Conservation (phyloP, 371 early-diverging fungal species). For the Apophysomyces trapeziformis region DNA sequence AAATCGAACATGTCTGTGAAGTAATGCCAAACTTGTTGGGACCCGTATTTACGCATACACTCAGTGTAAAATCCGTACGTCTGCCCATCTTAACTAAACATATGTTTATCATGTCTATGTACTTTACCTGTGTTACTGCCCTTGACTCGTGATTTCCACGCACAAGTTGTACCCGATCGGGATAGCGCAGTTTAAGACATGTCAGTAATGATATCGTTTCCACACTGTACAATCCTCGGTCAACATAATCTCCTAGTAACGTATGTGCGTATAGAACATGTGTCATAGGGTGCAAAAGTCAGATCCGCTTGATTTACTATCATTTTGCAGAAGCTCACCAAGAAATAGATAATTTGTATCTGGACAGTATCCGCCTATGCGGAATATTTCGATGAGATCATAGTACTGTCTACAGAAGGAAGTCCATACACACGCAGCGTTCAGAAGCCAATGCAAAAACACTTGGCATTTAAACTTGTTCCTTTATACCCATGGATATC, state of each 20-base stretch:
- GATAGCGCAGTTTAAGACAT: conserved; percentile 91
- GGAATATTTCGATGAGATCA: conserved; percentile 95
- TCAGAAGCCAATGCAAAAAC: background rate
- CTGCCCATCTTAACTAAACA: conserved; percentile 30
- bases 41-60: conserved; percentile 90
- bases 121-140: conserved; percentile 81
- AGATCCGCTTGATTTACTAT: background rate
- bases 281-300: background rate
- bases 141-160: conserved; percentile 98
- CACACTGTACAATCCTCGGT: conserved; percentile 94
- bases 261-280: background rate
- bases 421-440: background rate
- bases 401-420: conserved; percentile 83
- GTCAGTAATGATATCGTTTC: conserved; percentile 93
- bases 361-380: conserved; percentile 92
- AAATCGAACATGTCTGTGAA: conserved; percentile 97
- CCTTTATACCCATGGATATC: conserved; percentile 90
- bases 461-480: background rate
- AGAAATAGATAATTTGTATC: conserved; percentile 95
- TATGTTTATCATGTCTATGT: background rate
- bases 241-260: conserved; percentile 93
- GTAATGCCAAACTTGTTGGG: conserved; percentile 86
- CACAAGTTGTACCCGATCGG: conserved; percentile 89
- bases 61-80: conserved; percentile 99
- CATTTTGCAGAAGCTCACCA: conserved; percentile 49